Base-by-base conservation (phyloP, 2,329 filamentous ascomycete genomes). In the Xylaria sp. region DNA sequence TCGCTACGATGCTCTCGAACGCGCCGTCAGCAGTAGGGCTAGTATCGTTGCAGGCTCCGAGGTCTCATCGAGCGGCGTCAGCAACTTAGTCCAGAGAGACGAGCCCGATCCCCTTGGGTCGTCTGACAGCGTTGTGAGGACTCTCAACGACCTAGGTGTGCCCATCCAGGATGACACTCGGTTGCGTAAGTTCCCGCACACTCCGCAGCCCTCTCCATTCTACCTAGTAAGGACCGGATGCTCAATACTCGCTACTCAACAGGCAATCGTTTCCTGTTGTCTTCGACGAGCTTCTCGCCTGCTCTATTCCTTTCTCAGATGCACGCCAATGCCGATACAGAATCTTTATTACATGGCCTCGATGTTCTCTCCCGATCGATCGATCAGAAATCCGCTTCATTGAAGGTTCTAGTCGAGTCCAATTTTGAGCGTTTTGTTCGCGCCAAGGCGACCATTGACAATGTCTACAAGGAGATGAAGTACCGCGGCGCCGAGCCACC, bases 351-450 rank as follows among this genome's bases (percentile, higher is more conserved):
- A 12, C 83, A 87, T 51, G 96, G 95, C 2, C 85, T 99, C 19
- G 91, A 97, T 69, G 89, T 91, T 62, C 86, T 99, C 19, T 95
- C 93, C 17, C 87, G 87, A 65, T 97, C 94, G 0, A 99, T 99
- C 72, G 95, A 98, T 72, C 92, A 98, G 78, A 99, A 99, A 77
- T 97, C 94, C 0, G 95, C 94, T 0, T 97, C 94, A 3, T 85
- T 99, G 64, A 99, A 99, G 75, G 91, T 96, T 11, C 84, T 99
- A 17, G 95, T 99, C 23, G 95, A 99, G 77, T 94, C 92, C 67
- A 99, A 99, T 76, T 99, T 99, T 74, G 96, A 99, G 78, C 90
- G 94, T 68, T 99, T 99, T 80, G 95, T 99, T 59, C 90, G 92
- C 66, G 95, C 95, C 45, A 99, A 99, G 77, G 92, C 94, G 17